These are phyloP conservation scores for Pholiota molesta DNA, from an alignment of 768 basidiomycete species.

Conservation along the genomic window DNA sequence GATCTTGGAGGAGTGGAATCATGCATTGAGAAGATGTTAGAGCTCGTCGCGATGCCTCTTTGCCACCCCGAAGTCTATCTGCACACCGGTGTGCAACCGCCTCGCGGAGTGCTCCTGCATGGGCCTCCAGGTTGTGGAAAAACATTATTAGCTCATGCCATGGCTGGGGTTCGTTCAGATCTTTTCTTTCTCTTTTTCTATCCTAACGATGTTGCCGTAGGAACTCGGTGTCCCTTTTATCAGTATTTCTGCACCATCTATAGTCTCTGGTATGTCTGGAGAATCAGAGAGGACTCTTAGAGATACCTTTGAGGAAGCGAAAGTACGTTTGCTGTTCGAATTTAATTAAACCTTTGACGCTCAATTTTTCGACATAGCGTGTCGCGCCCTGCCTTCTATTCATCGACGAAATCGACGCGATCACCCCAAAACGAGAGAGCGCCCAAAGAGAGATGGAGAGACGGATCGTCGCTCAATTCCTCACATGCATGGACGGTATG, in stretches of 20 bases:
- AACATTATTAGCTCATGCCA: constrained; percentile 90
- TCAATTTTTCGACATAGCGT: constrained; percentile 46
- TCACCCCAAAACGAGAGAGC: constrained; percentile 96
- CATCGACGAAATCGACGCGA: constrained; percentile 97
- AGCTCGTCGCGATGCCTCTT: constrained; percentile 95
- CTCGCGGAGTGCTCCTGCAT: constrained; percentile 89
- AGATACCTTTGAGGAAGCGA: constrained; percentile 97
- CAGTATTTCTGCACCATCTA: constrained; percentile 90
- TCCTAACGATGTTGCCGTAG: constrained; percentile 39
- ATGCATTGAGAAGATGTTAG: constrained; percentile 91
- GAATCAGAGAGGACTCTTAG: constrained; percentile 96
- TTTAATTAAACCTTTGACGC: not conserved
- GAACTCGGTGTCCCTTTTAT: constrained; percentile 94
- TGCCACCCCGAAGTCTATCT: constrained; percentile 95
- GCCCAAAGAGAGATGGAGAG: constrained; percentile 99
- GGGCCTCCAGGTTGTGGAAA: constrained; percentile 98
- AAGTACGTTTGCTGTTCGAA: constrained; percentile 48
- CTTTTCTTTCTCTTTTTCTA: not conserved
- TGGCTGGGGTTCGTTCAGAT: constrained; percentile 76
- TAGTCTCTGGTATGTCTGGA: constrained; percentile 98
- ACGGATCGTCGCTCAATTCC: constrained; percentile 94
- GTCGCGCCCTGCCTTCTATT: constrained; percentile 93
- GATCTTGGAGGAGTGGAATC: constrained; percentile 87
- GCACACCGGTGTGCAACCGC: constrained; percentile 90
- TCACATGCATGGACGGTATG: constrained; percentile 98